Evolutionary conservation across 1,139 yeast species (phyloP).

Genomic region (Spencermartinsiella ligniputridi): DNA sequence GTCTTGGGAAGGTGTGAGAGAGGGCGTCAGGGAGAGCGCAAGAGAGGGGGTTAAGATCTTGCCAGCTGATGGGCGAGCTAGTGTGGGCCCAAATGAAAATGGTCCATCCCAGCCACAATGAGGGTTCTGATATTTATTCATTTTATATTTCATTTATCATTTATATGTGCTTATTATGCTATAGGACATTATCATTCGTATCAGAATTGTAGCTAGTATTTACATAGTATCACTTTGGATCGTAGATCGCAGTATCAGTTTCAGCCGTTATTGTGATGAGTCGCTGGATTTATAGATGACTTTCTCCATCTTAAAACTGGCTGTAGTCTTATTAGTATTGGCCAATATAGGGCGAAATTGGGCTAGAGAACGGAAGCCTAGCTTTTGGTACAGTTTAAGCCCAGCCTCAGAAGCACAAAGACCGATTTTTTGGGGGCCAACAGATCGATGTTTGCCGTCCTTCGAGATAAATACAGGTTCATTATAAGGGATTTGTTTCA

Average conservation of each 20-base stretch:
- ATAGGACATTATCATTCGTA: too few species aligned
- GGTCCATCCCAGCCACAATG: not conserved
- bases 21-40: not conserved
- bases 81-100: not conserved
- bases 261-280: too few species aligned
- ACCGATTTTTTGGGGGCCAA: slow-evolving; percentile 17
- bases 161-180: too few species aligned
- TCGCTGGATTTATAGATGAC: not conserved
- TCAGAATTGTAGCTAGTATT: too few species aligned
- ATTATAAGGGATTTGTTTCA: slow-evolving; percentile 11
- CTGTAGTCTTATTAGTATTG: not conserved
- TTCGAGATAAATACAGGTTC: slow-evolving; percentile 10
- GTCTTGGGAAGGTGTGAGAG: not conserved
- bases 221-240: too few species aligned
- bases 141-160: slow-evolving; percentile 1
- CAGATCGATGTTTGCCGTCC: slow-evolving; percentile 11
- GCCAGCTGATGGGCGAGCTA: too few species aligned
- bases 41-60: not conserved
- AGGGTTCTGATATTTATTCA: not conserved
- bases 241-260: too few species aligned
- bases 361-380: slow-evolving; percentile 13
- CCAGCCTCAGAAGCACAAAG: slow-evolving; percentile 14
- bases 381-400: slow-evolving; percentile 12
- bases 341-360: slow-evolving; percentile 1
- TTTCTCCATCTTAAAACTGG: not conserved